Base-by-base conservation (phyloP, 352 stramenopile species). In the Pythium sp. region DNA sequence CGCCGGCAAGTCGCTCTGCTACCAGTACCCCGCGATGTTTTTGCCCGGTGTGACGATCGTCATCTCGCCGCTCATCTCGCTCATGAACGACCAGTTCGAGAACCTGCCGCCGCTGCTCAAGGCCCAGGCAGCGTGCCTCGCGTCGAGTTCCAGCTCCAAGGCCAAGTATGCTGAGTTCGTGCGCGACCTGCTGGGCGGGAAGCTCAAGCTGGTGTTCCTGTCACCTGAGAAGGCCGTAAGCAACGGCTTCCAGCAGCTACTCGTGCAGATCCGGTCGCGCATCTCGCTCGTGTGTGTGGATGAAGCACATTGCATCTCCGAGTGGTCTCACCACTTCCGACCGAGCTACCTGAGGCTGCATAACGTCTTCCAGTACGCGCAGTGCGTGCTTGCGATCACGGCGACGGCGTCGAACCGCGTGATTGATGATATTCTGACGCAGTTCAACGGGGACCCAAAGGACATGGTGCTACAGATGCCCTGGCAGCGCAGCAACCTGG, bases 1-100 rank as follows among this genome's bases (percentile, higher is more conserved):
- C 28, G 95, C 96, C 24, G 98, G 98, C 67, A 99, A 99, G 76
- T 99, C 93, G 41, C 82, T 99, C 2, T 99, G 95, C 69, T 99
- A 99, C 74, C 97, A 99, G 58, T 88, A 99, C 24, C 97, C 83
- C 3, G 84, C 84, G 9, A 65, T 93, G 20, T 92, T 95, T 59
- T 73, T 93, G 6, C 79, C 84, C 2, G 95, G 95, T 9, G 78
- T 98, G 6, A 97, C 92, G 3, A 72, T 98, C 46, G 93, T 98
- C 5, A 90, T 98, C 22, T 98, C 90, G 7, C 95, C 95, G 11
- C 79, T 98, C 8, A 90, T 98, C 30, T 92, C 93, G 28, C 80
- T 98, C 41, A 98, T 98, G 87, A 90, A 97, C 63, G 94, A 98
- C 67, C 93, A 98, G 70, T 83, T 97, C 55, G 64, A 87, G 55